Conservation (phyloP, 2,329 filamentous ascomycete genomes). For the Pseudogymnoascus verrucosus region DNA sequence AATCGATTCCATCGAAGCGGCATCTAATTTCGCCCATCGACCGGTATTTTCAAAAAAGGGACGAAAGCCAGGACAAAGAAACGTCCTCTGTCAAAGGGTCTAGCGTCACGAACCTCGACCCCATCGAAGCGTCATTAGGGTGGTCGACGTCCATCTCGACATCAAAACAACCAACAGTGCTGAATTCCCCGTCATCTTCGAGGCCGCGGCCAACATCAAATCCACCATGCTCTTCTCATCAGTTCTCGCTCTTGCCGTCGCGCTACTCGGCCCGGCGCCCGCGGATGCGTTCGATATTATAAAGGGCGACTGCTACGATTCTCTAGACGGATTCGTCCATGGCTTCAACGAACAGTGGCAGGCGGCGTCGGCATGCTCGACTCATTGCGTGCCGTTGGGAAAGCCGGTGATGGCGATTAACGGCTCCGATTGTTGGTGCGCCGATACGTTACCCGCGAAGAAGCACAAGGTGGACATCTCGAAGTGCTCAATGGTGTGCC, state of each 20-base stretch:
- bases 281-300: not conserved
- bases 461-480: slow-evolving; percentile 16
- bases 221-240: not conserved
- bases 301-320: not conserved
- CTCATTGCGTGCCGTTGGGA: not conserved
- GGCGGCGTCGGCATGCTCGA: slow-evolving; percentile 15
- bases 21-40: not conserved
- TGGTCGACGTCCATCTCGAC: not conserved
- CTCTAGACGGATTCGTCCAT: not conserved
- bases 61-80: not conserved
- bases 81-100: not conserved
- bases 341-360: slow-evolving; percentile 22
- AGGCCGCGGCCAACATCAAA: not conserved
- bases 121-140: not conserved
- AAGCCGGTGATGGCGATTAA: slow-evolving; percentile 14
- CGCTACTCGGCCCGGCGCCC: not conserved
- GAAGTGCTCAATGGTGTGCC: slow-evolving; percentile 21
- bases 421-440: slow-evolving; percentile 25
- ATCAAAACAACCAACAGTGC: not conserved
- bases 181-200: not conserved
- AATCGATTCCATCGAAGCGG: not conserved
- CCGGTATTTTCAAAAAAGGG: not conserved
- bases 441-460: slow-evolving; percentile 21
- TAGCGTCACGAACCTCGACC: not conserved
- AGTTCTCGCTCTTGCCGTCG: not conserved